Conservation (phyloP, 2,329 filamentous ascomycete species). For the Aspergillaceae sp. region DNA sequence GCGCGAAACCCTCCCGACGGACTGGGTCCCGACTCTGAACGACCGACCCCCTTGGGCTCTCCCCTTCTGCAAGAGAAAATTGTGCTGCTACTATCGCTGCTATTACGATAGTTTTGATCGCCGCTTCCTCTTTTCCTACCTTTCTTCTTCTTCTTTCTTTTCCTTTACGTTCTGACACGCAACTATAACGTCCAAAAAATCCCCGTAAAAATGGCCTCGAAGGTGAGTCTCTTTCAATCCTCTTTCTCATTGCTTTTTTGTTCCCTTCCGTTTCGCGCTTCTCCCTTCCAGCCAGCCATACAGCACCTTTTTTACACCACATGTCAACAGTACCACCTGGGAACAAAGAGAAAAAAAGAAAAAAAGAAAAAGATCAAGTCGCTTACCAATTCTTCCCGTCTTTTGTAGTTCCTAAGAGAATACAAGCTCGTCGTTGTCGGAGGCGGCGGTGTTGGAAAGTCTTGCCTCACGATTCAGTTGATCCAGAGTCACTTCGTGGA, state of each 20-base stretch:
- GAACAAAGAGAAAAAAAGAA: too few species aligned
- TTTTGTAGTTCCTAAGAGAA: constrained; percentile 66
- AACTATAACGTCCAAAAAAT: constrained; percentile 3
- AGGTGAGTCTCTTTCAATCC: constrained; percentile 13
- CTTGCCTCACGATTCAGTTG: constrained; percentile 95
- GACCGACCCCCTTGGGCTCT: not conserved
- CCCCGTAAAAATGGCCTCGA: constrained; percentile 20
- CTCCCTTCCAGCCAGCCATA: not conserved
- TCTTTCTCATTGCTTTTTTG: not conserved
- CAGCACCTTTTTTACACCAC: not conserved
- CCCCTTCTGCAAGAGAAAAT: constrained; percentile 19
- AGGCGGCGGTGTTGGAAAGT: constrained; percentile 97
- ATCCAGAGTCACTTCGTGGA: constrained; percentile 97
- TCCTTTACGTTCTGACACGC: constrained; percentile 4
- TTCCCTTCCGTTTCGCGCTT: constrained; percentile 4
- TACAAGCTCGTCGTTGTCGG: constrained; percentile 97
- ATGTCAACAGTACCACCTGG: not conserved
- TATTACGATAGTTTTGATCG: constrained; percentile 17
- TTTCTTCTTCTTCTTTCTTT: constrained; percentile 7
- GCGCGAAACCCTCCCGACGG: constrained; percentile 17
- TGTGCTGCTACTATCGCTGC: constrained; percentile 17
- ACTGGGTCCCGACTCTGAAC: constrained; percentile 18
- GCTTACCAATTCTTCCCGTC: constrained; percentile 11
- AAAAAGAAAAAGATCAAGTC: constrained; percentile 4
- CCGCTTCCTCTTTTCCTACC: constrained; percentile 5